Base-by-base conservation (phyloP, 2,329 filamentous ascomycete genomes). In the Epichloe coenophiala region DNA sequence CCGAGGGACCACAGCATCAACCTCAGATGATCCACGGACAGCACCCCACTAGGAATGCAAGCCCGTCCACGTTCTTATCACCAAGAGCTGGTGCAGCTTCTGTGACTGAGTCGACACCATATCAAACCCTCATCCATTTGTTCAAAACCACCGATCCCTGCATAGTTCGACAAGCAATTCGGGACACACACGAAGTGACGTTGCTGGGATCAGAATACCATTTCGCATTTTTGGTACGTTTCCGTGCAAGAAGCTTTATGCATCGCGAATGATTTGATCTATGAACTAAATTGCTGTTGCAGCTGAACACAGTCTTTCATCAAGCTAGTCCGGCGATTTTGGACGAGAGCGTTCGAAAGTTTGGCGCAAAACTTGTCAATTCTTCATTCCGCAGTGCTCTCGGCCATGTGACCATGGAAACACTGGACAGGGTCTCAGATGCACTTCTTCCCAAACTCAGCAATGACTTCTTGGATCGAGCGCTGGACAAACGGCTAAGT, bases 141-240 rank as follows among this genome's bases (percentile, higher is more conserved):
- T 60, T 79, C 4, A 63, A 67, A 15, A 66, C 67, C 41, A 63
- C 69, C 13, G 55, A 69, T 6, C 64, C 73, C 1, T 63, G 71
- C 35, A 67, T 70, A n/a, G 71, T 77, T 19, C 68, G 74, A 12
- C 70, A 71, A 43, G 68, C 68, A 1, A 56, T 78, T 11, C 67
- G 76, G 23, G 75, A 77, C 53, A 67, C 72, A 50, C 77, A 74
- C 71, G 64, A 74, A 41, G 76, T 71, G 55, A 70, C 70, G 17
- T 54, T 78, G 2, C 50, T 71, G 3, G 75, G 75, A 9, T 74
- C 72, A 4, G 71, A 75, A 11, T 78, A 74, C 51, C 75, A 79
- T 53, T 64, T 70, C 41, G 68, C 70, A 2, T 79, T 79, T 54
- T 51, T 78, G 49, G 75, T 79, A 60, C 66, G 74, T 71, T 49